Percentiles rank a stretch among this genome's conserved stretches.
phyloP scores from a whole-genome alignment of 2,329 filamentous ascomycete species.

The Paecilomyces fulvus region DNA sequence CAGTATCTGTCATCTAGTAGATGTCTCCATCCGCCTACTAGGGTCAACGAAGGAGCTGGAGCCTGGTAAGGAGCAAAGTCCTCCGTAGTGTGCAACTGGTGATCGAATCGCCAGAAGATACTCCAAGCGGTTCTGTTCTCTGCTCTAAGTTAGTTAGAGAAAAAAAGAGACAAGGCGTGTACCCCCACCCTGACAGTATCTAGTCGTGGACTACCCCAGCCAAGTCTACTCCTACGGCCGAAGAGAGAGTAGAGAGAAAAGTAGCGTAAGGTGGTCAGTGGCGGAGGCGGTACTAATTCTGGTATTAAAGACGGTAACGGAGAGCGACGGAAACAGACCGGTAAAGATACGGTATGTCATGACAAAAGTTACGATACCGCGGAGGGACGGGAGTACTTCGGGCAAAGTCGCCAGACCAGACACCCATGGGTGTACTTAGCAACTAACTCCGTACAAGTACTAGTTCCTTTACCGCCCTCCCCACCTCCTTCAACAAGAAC shows the following conservation, averaged over 20 bases:
- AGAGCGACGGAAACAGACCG: constrained; percentile 18
- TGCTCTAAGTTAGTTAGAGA: no score
- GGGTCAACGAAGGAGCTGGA: neutral
- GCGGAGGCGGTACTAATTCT: neutral
- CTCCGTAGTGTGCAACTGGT: neutral
- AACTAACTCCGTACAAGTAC: no score
- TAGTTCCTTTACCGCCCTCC: neutral
- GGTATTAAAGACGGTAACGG: neutral
- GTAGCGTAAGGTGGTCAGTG: neutral
- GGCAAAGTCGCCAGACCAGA: constrained; percentile 1
- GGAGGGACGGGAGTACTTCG: constrained; percentile 18
- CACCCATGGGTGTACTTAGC: neutral
- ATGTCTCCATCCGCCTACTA: no score
- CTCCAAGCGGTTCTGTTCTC: no score
- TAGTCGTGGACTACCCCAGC: neutral
- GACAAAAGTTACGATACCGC: constrained; percentile 14
- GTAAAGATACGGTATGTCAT: constrained; percentile 17
- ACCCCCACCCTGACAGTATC: neutral
- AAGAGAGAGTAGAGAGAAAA: neutral
- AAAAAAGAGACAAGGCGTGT: neutral
- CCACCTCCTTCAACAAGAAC: constrained; percentile 6
- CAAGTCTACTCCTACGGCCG: neutral
- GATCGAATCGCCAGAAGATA: neutral
- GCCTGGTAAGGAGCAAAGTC: neutral
- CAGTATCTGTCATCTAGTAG: no score